These are phyloP conservation scores for Talaromyces adpressus DNA, from an alignment of 495 filamentous ascomycete species.

Conservation along the genomic window DNA sequence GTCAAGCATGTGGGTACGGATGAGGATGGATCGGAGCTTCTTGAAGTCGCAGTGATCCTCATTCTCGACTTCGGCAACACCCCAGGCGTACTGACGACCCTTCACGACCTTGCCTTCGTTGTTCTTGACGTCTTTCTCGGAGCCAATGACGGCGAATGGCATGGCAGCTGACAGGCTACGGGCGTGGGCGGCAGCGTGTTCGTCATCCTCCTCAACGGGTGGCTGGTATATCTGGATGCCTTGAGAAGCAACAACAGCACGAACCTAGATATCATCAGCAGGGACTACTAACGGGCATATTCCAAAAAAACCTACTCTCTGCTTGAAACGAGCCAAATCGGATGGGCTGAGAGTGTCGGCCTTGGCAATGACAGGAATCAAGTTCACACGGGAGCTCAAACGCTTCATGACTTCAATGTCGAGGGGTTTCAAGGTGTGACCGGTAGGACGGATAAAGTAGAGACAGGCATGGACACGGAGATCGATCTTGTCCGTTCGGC, in stretches of 20 bases:
- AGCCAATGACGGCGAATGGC: conserved; percentile 98
- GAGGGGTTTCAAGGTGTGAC: conserved; percentile 95
- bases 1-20: conserved; percentile 99
- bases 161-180: conserved; percentile 91
- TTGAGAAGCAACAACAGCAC: conserved; percentile 92
- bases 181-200: conserved; percentile 88
- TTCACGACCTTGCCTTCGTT: conserved; percentile 92
- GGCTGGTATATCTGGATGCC: conserved; percentile 99
- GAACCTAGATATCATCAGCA: conserved; percentile 56
- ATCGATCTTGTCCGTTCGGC: conserved; percentile 96
- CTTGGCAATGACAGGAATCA: conserved; percentile 98
- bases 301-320: conserved; percentile 54
- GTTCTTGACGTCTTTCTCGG: conserved; percentile 98
- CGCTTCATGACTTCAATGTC: conserved; percentile 99
- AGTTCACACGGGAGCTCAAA: conserved; percentile 91
- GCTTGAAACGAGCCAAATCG: conserved; percentile 88
- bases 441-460: conserved; percentile 98
- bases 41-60: conserved; percentile 99
- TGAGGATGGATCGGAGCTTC: conserved; percentile 97
- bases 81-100: conserved; percentile 98
- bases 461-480: conserved; percentile 96
- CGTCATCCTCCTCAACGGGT: conserved; percentile 95
- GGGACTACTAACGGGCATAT: not conserved
- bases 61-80: conserved; percentile 98
- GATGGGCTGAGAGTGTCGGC: conserved; percentile 92